Evolutionary conservation across 1,284 basidiomycete genomes (phyloP).

Genomic region (Ceraceosorus guamensis): DNA sequence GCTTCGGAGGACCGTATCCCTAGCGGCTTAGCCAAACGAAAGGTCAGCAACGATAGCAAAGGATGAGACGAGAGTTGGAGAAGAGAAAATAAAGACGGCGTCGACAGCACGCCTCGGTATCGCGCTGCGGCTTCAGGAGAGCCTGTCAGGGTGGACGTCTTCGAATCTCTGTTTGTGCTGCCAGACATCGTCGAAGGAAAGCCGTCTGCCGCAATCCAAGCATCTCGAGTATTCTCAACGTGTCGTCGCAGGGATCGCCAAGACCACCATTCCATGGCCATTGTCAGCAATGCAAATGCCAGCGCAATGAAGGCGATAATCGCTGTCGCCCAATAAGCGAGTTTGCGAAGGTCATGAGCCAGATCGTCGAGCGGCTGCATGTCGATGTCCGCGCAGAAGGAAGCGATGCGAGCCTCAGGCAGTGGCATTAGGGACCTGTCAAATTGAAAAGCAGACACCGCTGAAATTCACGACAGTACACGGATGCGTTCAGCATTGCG

Average conservation of each 20-base stretch:
- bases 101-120: constrained; percentile 9
- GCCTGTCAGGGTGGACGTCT: background rate
- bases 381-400: constrained; percentile 27
- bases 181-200: background rate
- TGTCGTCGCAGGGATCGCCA: constrained; percentile 21
- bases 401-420: constrained; percentile 17
- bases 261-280: constrained; percentile 21
- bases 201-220: constrained; percentile 9
- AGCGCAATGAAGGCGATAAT: constrained; percentile 16
- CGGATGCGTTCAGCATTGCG: background rate
- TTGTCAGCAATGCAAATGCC: constrained; percentile 15
- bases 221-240: constrained; percentile 16
- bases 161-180: background rate
- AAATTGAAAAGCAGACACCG: constrained; percentile 21
- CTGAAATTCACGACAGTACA: background rate
- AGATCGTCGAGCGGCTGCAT: constrained; percentile 24
- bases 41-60: constrained; percentile 16
- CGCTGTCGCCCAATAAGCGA: constrained; percentile 14
- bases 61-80: constrained; percentile 29
- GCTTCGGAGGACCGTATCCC: constrained; percentile 14
- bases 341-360: constrained; percentile 14
- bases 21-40: constrained; percentile 11
- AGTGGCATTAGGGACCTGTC: constrained; percentile 19
- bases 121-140: background rate
- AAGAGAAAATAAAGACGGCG: constrained; percentile 17